These are phyloP conservation scores for Gremmenia infestans DNA, from an alignment of 2,329 filamentous ascomycete genomes.

Conservation along the genomic window DNA sequence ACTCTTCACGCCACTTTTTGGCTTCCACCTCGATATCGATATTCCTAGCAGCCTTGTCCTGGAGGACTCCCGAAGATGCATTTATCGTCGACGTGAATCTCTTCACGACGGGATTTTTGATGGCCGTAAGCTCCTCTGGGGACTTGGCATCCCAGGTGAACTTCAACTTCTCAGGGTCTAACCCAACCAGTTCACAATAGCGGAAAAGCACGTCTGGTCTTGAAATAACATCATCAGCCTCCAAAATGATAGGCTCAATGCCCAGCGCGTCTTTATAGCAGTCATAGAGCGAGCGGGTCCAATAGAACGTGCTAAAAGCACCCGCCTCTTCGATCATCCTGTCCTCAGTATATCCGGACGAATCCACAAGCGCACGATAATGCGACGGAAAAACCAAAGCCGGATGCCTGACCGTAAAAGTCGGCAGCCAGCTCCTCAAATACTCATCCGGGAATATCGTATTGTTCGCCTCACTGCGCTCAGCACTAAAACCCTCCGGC, in stretches of 20 bases:
- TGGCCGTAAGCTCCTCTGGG: background rate
- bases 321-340: background rate
- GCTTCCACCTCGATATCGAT: slow-evolving; percentile 33
- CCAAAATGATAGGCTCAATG: slow-evolving; percentile 31
- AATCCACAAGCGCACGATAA: background rate
- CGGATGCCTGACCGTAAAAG: slow-evolving; percentile 37
- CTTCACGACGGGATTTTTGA: background rate
- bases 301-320: slow-evolving; percentile 28
- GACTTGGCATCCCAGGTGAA: slow-evolving; percentile 30
- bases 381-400: slow-evolving; percentile 36
- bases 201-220: slow-evolving; percentile 26
- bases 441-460: slow-evolving; percentile 35
- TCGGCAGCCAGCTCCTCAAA: slow-evolving; percentile 31
- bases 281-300: slow-evolving; percentile 33
- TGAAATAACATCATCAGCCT: slow-evolving; percentile 37
- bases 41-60: slow-evolving; percentile 28
- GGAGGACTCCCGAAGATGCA: slow-evolving; percentile 32
- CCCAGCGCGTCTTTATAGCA: slow-evolving; percentile 29
- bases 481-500: background rate
- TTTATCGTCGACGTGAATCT: slow-evolving; percentile 30
- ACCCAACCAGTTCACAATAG: slow-evolving; percentile 28
- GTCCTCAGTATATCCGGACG: background rate
- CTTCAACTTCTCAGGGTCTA: slow-evolving; percentile 29
- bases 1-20: slow-evolving; percentile 33
- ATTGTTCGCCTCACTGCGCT: slow-evolving; percentile 5